Base-by-base conservation (phyloP, 2,329 filamentous ascomycete species). In the Aspergillus japonicus region DNA sequence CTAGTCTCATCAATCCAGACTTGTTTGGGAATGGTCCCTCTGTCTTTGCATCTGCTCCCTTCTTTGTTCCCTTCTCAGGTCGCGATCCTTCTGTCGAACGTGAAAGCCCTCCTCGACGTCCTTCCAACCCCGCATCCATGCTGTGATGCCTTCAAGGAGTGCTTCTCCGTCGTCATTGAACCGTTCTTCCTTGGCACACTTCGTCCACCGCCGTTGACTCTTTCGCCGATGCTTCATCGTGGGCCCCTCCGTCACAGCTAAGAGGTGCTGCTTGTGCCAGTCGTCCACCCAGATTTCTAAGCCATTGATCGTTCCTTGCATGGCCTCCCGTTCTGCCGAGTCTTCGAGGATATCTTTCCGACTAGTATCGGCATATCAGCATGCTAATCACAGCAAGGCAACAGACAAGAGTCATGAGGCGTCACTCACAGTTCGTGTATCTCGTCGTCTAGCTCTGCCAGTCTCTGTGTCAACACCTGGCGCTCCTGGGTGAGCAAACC, bases 371-470 rank as follows among this genome's bases (percentile, higher is more conserved):
- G 21, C 24, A 48, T 16, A 48, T 16, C 47, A 49, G 16, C 12
- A 29, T 59, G 35, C 24, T 7, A 23, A 31, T 26, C 4, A 26
- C 42, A 23, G 19, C 50, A 49, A 44, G 6, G 39, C 39, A 31
- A 35, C 7, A 23, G n/a, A 14, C 19, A 29, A 29, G 47, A 16
- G 24, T 24, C 19, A 11, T 16, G 44, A 29, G 11, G 26, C 29
- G n/a, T 7, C 19, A 69, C 76, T 66, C 72, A 88, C 83, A 89
- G 77, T 62, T 87, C 81, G 47, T 78, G 69, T 48, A 89, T 78
- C 48, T 85, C 82, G 42, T 80, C 80, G 66, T 89, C 85, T 14
- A 89, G 78, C 59, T 84, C 82, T 24, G 85, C 78, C 59, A 89
- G 85, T 55, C 82, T 82, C 63, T 85, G 78, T 47, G 83, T 81